Base-by-base conservation (phyloP, 768 basidiomycete species). In the Psilocybe cubensis region DNA sequence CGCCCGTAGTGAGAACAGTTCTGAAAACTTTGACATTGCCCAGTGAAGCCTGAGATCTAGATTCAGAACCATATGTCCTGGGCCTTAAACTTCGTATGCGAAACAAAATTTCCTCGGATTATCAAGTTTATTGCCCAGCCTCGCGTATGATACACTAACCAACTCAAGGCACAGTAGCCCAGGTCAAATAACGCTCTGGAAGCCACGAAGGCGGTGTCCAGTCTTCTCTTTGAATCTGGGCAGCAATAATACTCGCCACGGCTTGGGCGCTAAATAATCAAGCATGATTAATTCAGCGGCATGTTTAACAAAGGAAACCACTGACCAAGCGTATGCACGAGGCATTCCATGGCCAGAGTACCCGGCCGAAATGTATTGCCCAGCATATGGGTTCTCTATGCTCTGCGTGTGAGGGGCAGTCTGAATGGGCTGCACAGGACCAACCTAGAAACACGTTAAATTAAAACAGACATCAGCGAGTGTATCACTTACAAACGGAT, bases 321-420 rank as follows among this genome's bases (percentile, higher is more conserved):
- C 80, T 41, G 62, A 88, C 90, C 89, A 91, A 27, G 81, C 84
- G 68, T 81, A 91, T 0, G 87, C 83, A 4, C 88, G 83, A 3
- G 91, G 84, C 89, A 93, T 92, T 0, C 91, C 92, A 60, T 92
- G 91, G 1, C 91, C 91, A 0, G 83, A 78, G 63, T 83, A 92
- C 3, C 90, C 91, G 0, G 86, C 90, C 6, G 85, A 76, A 12
- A 92, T 83, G 65, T 83, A 92, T 59, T 92, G 90, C 0, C 88
- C 87, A 6, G 76, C 63, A 55, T 77, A 79, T 1, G 63, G 54
- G 4, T 66, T 63, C 3, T 50, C 54, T 14, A n/a, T 18, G 17
- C 20, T n/a, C 4, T 3, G 42, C 4, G 47, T 54, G 7, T 56
- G 52, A 5, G 42, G 12, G 10, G 50, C 31, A 5, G 1, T 60